A percentile compares a stretch with the other conserved stretches of the same genome.
These are phyloP conservation scores for Xylaria cubensis DNA, from an alignment of 495 filamentous ascomycete species.

Conservation along the genomic window DNA sequence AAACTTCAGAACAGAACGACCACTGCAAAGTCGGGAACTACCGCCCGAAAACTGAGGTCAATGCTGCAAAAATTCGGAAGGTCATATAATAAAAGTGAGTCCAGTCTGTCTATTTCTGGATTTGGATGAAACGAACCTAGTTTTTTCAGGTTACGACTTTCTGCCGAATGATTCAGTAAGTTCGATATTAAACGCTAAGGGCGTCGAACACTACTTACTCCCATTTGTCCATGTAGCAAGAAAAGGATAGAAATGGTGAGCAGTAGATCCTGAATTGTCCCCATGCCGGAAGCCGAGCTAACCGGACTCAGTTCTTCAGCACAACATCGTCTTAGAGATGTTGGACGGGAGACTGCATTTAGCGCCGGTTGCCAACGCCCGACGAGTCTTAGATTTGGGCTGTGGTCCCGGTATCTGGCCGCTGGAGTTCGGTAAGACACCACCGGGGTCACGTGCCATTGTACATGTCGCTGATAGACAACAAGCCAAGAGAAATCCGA, in stretches of 20 bases:
- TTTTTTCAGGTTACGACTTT: conserved; percentile 20
- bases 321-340: conserved; percentile 22
- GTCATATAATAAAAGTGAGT: conserved; percentile 24
- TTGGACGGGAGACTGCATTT: conserved; percentile 23
- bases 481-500: conserved; percentile 23
- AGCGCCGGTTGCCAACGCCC: conserved; percentile 18
- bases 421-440: conserved; percentile 14
- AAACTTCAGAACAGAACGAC: background rate
- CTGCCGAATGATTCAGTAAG: conserved; percentile 27
- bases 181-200: background rate
- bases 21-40: background rate
- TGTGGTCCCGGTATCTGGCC: conserved; percentile 21
- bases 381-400: conserved; percentile 24
- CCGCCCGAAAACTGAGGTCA: conserved; percentile 3
- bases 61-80: conserved; percentile 24
- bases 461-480: background rate
- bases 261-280: background rate
- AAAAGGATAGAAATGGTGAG: conserved; percentile 26
- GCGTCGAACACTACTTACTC: background rate
- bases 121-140: background rate
- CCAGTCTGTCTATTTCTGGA: background rate
- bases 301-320: conserved; percentile 18
- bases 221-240: conserved; percentile 2
- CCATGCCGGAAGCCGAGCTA: background rate
- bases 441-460: background rate